A percentile compares a stretch with the other conserved stretches of the same genome.
Evolutionary conservation across 2,329 filamentous ascomycete genomes (phyloP).

Genomic region (Pseudogymnoascus sp.): DNA sequence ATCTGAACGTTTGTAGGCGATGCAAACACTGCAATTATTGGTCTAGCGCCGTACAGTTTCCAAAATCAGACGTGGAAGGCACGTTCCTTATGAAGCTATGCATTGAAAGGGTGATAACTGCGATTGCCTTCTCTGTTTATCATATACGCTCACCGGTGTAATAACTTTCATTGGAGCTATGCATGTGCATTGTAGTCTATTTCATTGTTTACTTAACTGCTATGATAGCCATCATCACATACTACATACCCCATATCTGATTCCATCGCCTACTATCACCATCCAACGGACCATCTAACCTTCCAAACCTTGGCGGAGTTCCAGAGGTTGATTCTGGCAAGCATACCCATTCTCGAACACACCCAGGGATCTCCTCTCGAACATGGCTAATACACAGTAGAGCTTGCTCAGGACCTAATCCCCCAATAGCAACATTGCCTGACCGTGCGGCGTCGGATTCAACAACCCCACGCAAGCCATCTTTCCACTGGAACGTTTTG

Average conservation of each 20-base stretch:
- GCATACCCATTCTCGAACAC: constrained; percentile 76
- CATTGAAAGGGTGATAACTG: neutral
- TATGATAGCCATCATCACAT: neutral
- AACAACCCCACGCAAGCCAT: constrained; percentile 25
- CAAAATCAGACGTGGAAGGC: neutral
- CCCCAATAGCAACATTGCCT: constrained; percentile 45
- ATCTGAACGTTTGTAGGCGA: neutral
- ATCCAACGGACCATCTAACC: constrained; percentile 52
- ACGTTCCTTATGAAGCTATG: neutral
- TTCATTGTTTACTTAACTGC: neutral
- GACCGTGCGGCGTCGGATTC: constrained; percentile 39
- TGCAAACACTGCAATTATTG: neutral
- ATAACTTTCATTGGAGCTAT: neutral
- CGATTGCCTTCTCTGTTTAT: neutral
- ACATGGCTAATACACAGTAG: constrained; percentile 89
- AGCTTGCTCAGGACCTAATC: constrained; percentile 64
- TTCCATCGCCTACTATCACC: constrained; percentile 51
- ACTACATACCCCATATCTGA: constrained; percentile 50
- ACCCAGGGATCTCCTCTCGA: constrained; percentile 79
- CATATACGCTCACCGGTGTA: neutral
- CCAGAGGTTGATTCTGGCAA: constrained; percentile 67
- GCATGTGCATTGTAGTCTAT: too few species aligned
- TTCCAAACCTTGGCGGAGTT: constrained; percentile 53
- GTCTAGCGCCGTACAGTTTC: neutral
- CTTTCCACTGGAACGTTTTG: constrained; percentile 29